Evolutionary conservation across 2,329 filamentous ascomycete species (phyloP).

Genomic region (Alternaria sp.): DNA sequence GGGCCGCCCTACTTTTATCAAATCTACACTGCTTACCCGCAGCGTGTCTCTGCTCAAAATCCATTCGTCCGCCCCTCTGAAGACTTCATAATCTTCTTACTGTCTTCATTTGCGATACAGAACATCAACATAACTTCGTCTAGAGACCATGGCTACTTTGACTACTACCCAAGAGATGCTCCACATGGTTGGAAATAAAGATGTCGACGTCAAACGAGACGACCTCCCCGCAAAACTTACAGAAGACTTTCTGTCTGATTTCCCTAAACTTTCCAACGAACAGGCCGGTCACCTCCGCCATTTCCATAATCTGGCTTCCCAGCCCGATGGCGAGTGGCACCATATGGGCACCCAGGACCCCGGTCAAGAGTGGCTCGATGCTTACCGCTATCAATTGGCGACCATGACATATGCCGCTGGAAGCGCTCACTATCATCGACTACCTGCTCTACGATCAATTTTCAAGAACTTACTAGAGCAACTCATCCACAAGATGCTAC

Average conservation of each 20-base stretch:
- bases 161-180: not conserved
- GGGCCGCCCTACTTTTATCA: not conserved
- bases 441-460: constrained; percentile 46
- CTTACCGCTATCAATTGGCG: constrained; percentile 54
- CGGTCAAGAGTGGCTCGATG: constrained; percentile 51
- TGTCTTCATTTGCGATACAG: not conserved
- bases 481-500: constrained; percentile 56
- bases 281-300: constrained; percentile 52
- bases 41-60: not conserved
- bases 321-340: constrained; percentile 93
- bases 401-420: constrained; percentile 54
- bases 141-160: not conserved
- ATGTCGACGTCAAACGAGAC: not conserved
- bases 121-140: not conserved
- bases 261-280: constrained; percentile 24
- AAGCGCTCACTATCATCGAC: constrained; percentile 52
- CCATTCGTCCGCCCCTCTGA: not conserved
- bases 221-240: not conserved
- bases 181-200: not conserved
- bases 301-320: constrained; percentile 55
- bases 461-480: constrained; percentile 49
- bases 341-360: constrained; percentile 64
- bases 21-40: not conserved
- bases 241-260: not conserved
- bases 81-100: not conserved